phyloP scores from a whole-genome alignment of 2,329 filamentous ascomycete genomes.

The Cercospora nicotianae region DNA sequence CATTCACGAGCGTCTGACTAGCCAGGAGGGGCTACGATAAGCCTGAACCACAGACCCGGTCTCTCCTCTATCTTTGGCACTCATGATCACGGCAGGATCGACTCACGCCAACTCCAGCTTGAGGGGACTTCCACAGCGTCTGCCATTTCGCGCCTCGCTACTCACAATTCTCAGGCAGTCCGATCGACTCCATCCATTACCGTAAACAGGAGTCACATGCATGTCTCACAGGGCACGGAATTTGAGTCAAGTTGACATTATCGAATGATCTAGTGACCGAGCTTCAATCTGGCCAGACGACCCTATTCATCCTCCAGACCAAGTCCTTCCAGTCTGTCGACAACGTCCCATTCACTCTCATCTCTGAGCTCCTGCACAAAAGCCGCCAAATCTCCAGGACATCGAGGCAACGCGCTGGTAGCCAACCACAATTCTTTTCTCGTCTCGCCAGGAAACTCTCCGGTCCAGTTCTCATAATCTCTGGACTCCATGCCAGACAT shows the following conservation, averaged over 20 bases:
- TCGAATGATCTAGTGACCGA: background rate
- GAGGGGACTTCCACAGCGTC: background rate
- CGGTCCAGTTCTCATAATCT: constrained; percentile 27
- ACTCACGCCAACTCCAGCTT: background rate
- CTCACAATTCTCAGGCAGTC: background rate
- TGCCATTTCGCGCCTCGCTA: background rate
- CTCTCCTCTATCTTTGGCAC: constrained; percentile 1
- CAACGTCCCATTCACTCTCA: constrained; percentile 6
- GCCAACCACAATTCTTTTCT: constrained; percentile 13
- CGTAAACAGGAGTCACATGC: background rate
- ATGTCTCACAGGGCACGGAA: background rate
- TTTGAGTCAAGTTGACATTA: background rate
- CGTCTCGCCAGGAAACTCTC: constrained; percentile 17
- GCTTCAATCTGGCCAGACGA: background rate
- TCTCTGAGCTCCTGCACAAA: background rate
- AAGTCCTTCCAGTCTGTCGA: background rate
- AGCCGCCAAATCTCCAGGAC: constrained; percentile 7
- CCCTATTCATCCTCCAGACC: background rate
- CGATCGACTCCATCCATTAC: background rate
- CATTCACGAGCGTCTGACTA: constrained; percentile 4
- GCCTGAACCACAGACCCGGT: background rate
- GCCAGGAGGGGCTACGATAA: constrained; percentile 9
- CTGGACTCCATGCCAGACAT: constrained; percentile 13
- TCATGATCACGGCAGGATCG: background rate
- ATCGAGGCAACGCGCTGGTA: constrained; percentile 6